Percentiles rank a stretch among this genome's conserved stretches.
Evolutionary conservation across 2,329 filamentous ascomycete genomes (phyloP).

Genomic region (Fusarium sp.): DNA sequence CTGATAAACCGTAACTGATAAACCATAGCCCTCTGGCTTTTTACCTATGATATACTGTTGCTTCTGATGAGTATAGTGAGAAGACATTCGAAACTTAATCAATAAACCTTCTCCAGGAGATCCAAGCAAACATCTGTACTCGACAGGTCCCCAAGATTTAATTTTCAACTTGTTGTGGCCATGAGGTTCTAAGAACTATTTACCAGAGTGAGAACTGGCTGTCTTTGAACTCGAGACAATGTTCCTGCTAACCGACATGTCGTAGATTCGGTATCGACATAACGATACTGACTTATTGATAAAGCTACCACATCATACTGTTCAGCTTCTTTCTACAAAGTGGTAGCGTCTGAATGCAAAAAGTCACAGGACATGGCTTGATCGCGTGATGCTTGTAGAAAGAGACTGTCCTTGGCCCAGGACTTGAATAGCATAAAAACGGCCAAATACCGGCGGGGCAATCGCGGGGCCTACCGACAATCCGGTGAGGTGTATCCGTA

Average conservation of each 20-base stretch:
- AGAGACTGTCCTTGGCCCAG: background rate
- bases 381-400: constrained; percentile 4
- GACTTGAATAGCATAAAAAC: background rate
- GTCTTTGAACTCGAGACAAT: background rate
- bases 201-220: too few species aligned
- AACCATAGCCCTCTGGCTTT: background rate
- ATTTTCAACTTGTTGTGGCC: too few species aligned
- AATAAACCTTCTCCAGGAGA: background rate
- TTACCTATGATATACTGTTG: too few species aligned
- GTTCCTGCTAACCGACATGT: background rate
- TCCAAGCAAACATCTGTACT: background rate
- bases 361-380: background rate
- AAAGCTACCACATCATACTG: background rate
- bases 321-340: background rate
- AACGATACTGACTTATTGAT: background rate
- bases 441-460: constrained; percentile 27
- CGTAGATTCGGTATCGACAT: background rate
- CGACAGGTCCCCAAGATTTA: too few species aligned
- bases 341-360: background rate
- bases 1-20: background rate
- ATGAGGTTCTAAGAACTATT: too few species aligned
- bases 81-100: background rate
- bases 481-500: constrained; percentile 7
- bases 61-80: background rate
- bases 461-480: constrained; percentile 26